Conservation (phyloP, 2,329 filamentous ascomycete genomes). For the Pezicula carpinea region DNA sequence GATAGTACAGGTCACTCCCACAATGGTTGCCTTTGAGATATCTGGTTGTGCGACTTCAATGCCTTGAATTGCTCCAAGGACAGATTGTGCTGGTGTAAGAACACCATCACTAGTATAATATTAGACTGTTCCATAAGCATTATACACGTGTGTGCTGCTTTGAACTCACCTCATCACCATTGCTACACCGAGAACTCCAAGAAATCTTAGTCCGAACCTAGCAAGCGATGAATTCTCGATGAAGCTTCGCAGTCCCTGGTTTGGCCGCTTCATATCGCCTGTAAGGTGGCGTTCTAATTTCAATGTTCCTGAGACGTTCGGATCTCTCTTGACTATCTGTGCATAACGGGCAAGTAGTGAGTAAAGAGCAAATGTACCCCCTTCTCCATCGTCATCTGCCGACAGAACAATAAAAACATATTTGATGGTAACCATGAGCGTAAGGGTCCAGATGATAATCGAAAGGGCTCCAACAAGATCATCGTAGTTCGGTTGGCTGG, state of each 20-base stretch:
- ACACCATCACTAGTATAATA: conserved; percentile 46
- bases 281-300: conserved; percentile 56
- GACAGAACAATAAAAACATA: conserved; percentile 61
- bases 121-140: conserved; percentile 4
- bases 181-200: conserved; percentile 61
- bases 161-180: conserved; percentile 51
- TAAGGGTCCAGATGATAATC: conserved; percentile 65
- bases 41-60: conserved; percentile 52
- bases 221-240: conserved; percentile 52
- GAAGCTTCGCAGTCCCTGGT: conserved; percentile 46
- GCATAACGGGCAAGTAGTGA: conserved; percentile 57
- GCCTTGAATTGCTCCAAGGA: conserved; percentile 65
- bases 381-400: conserved; percentile 68
- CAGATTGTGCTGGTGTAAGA: conserved; percentile 65
- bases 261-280: conserved; percentile 48
- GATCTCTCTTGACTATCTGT: conserved; percentile 56
- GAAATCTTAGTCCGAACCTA: conserved; percentile 50
- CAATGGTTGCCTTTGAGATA: conserved; percentile 51
- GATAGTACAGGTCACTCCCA: conserved; percentile 61
- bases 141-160: neutral
- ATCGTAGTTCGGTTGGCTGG: conserved; percentile 46
- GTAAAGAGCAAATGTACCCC: conserved; percentile 65
- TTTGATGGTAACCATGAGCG: conserved; percentile 65
- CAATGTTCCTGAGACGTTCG: conserved; percentile 48
- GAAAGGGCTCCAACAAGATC: conserved; percentile 62